Conservation (phyloP, 306 rosid species). For the Cucurbita maxima region DNA sequence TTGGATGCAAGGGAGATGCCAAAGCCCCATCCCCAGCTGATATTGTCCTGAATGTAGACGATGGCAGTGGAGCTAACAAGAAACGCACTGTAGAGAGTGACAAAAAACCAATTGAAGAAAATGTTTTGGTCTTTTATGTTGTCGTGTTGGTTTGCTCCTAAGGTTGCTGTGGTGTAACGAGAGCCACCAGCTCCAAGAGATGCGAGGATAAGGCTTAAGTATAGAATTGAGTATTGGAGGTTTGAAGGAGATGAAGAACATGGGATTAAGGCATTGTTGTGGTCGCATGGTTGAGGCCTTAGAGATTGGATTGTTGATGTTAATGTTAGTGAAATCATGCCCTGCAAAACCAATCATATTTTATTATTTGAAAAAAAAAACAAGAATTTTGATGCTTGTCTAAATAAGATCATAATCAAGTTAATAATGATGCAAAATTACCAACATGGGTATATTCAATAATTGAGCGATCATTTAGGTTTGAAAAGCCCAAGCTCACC, state of each 20-base stretch:
- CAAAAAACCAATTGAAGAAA: slow-evolving; percentile 29
- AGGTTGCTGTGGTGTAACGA: slow-evolving; percentile 26
- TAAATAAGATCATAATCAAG: no score
- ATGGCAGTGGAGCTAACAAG: slow-evolving; percentile 12
- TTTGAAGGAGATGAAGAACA: slow-evolving; percentile 13
- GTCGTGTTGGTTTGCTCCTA: slow-evolving; percentile 28
- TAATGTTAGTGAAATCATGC: slow-evolving; percentile 13
- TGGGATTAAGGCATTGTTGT: background rate
- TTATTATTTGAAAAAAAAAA: no score
- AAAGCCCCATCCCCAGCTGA: slow-evolving; percentile 31
- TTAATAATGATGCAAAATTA: no score
- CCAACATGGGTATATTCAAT: no score
- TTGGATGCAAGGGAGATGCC: slow-evolving; percentile 10
- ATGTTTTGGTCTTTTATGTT: slow-evolving; percentile 3
- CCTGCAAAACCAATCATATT: slow-evolving; percentile 10
- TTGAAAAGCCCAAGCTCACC: no score
- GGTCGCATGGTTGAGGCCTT: slow-evolving; percentile 15
- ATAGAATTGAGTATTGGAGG: slow-evolving; percentile 21
- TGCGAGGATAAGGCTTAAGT: slow-evolving; percentile 11
- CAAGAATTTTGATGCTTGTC: no score
- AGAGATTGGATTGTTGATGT: slow-evolving; percentile 12
- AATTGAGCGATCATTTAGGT: no score
- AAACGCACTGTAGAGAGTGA: slow-evolving; percentile 15
- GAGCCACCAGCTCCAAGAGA: slow-evolving; percentile 24
- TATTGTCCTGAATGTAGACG: slow-evolving; percentile 22